A percentile compares a stretch with the other conserved stretches of the same genome.
Evolutionary conservation across 805 yeast species (phyloP).

Genomic region (Ogataea kodamae): DNA sequence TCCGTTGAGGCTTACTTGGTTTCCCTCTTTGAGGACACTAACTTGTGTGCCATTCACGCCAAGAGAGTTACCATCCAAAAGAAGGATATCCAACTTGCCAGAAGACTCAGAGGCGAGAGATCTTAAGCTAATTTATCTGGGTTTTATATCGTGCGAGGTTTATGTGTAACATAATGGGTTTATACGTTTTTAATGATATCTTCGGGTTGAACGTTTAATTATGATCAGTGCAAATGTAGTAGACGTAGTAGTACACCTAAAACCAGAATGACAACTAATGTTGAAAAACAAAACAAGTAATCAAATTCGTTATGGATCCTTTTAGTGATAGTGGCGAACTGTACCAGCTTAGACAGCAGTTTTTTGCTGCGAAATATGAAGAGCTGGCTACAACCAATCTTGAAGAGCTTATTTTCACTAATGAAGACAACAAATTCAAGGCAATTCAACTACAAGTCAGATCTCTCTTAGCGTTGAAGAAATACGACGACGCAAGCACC

Average conservation of each 20-base stretch:
- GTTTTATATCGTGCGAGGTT: constrained; percentile 11
- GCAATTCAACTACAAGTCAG: constrained; percentile 27
- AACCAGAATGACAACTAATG: constrained; percentile 9
- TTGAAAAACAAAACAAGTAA: constrained; percentile 3
- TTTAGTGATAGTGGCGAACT: constrained; percentile 29
- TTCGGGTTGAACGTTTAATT: constrained; percentile 14
- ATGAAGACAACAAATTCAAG: constrained; percentile 24
- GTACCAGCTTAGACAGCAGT: constrained; percentile 30
- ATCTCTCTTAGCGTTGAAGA: constrained; percentile 14
- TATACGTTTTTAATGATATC: constrained; percentile 18
- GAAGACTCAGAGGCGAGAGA: constrained; percentile 98
- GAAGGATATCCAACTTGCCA: constrained; percentile 96
- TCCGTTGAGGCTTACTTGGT: constrained; percentile 98
- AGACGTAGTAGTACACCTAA: constrained; percentile 4
- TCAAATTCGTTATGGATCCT: constrained; percentile 21
- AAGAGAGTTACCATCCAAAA: constrained; percentile 98
- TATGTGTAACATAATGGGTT: constrained; percentile 16
- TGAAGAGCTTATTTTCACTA: constrained; percentile 27
- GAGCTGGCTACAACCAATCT: constrained; percentile 20
- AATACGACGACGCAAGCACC: constrained; percentile 18
- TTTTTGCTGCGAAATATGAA: constrained; percentile 26
- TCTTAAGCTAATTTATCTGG: constrained; percentile 41
- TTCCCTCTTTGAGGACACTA: constrained; percentile 94
- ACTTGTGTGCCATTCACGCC: constrained; percentile 98
- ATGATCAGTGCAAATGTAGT: not conserved